Evolutionary conservation across 192 early-diverging fungal genomes (phyloP).

Genomic region (Rhizophagus prolifer): DNA sequence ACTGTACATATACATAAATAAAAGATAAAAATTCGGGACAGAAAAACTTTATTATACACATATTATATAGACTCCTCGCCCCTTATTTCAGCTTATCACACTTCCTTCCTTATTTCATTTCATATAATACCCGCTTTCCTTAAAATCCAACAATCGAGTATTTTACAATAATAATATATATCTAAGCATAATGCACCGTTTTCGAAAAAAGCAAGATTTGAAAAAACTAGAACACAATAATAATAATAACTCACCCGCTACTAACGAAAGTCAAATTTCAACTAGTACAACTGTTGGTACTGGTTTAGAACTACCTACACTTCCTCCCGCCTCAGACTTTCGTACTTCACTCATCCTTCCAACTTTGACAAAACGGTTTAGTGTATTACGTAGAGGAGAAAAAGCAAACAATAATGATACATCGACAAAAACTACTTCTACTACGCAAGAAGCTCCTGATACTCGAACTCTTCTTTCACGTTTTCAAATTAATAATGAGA

Average conservation of each 20-base stretch:
- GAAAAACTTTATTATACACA: too few relatives aligned
- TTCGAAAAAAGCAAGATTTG: constrained; percentile 17
- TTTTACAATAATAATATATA: too few relatives aligned
- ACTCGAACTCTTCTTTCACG: background rate
- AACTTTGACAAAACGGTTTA: constrained; percentile 2
- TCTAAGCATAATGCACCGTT: constrained; percentile 7
- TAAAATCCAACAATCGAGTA: too few relatives aligned
- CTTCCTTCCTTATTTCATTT: too few relatives aligned
- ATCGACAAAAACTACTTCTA: background rate
- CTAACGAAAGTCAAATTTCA: background rate
- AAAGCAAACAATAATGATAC: background rate
- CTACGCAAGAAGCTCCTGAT: too few relatives aligned
- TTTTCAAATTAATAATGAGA: background rate
- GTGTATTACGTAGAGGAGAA: constrained; percentile 18
- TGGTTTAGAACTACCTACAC: background rate
- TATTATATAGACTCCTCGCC: too few relatives aligned
- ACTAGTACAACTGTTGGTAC: background rate
- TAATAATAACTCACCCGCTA: background rate
- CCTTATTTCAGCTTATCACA: too few relatives aligned
- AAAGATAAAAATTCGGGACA: too few relatives aligned
- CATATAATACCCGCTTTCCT: too few relatives aligned
- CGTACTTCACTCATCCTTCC: constrained; percentile 22
- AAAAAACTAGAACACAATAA: background rate
- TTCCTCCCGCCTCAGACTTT: constrained; percentile 5
- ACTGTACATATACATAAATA: too few relatives aligned